Evolutionary conservation across 768 basidiomycete species (phyloP), one percentile per base, ranked within the genome.

Genomic region (Serendipita sp.): DNA sequence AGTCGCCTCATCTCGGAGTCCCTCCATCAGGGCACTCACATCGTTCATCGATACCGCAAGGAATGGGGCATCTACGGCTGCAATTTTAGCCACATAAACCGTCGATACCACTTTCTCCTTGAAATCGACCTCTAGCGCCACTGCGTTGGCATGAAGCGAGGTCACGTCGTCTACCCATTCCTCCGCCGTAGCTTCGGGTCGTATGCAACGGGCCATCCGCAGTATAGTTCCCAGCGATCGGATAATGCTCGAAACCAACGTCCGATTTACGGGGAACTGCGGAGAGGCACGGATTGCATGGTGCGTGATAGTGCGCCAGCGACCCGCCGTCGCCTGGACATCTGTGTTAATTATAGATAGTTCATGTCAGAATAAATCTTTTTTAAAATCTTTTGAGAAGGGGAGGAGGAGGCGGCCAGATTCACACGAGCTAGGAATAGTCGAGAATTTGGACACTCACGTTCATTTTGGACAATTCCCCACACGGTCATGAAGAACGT

Each of bases 241-340:
- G 34, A 60, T 37, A 10, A 60, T 60, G 56, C 56, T 60, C 28
- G 56, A n/a, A 8, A 60, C 56, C 8, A 60, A 30, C 18, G 56
- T 32, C 34, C 56, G 56, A 37, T 60, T 60, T n/a, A 38, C 37
- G 8, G 56, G 56, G 37, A 60, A 60, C 56, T 60, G 56, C 37
- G 56, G 56, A 38, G 56, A 60, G 30, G 28, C 10, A n/a, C 56
- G 56, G 16, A 34, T 60, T 18, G 56, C 10, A 28, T 60, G 28
- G 28, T 60, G 56, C 28, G 56, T 60, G 28, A 60, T 30, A 10
- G 56, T n/a, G 34, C 56, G 56, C 56, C 56, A 60, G 16, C 30
- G 56, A 35, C 56, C 56, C 5, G 56, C 56, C 11, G 56, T 60
- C 18, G 56, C 56, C 10, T 32, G 11, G 35, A 37, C 28, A 60